Evolutionary conservation across 2,329 filamentous ascomycete genomes (phyloP).

Genomic region (Cytospora mali): DNA sequence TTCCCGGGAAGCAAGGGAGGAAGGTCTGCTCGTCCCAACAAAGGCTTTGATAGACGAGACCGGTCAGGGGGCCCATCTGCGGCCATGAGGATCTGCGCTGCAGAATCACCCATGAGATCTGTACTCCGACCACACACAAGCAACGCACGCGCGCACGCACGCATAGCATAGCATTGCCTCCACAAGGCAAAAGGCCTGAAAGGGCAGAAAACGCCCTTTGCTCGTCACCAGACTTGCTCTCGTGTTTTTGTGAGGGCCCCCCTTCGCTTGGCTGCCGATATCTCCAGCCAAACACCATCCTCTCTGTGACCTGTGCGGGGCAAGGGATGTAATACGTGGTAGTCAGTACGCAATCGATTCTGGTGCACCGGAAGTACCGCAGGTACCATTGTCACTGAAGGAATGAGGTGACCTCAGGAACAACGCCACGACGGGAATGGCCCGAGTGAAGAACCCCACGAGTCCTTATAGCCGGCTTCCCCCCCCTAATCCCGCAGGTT

Average conservation of each 20-base stretch:
- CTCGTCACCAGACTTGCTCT: conserved; percentile 32
- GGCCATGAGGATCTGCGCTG: neutral
- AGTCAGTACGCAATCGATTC: neutral
- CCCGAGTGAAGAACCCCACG: conserved; percentile 1
- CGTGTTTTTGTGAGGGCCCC: conserved; percentile 24
- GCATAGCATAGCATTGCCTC: neutral
- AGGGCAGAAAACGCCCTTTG: conserved; percentile 28
- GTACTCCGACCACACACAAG: neutral
- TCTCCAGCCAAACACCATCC: neutral
- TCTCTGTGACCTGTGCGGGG: neutral
- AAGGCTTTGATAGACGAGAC: neutral
- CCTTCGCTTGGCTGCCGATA: neutral
- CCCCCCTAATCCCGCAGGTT: conserved; percentile 9
- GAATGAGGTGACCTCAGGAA: conserved; percentile 13
- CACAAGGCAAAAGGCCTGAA: neutral
- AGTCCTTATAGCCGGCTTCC: conserved; percentile 15
- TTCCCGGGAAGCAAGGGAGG: neutral
- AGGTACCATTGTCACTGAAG: neutral
- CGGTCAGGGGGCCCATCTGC: neutral
- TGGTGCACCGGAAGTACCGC: neutral
- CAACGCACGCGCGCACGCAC: too few relatives aligned
- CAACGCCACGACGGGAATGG: conserved; percentile 16
- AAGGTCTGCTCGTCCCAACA: neutral
- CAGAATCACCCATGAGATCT: conserved; percentile 2
- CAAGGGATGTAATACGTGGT: neutral